Conservation (phyloP, 371 early-diverging fungal species). For the Cokeromyces recurvatus region DNA sequence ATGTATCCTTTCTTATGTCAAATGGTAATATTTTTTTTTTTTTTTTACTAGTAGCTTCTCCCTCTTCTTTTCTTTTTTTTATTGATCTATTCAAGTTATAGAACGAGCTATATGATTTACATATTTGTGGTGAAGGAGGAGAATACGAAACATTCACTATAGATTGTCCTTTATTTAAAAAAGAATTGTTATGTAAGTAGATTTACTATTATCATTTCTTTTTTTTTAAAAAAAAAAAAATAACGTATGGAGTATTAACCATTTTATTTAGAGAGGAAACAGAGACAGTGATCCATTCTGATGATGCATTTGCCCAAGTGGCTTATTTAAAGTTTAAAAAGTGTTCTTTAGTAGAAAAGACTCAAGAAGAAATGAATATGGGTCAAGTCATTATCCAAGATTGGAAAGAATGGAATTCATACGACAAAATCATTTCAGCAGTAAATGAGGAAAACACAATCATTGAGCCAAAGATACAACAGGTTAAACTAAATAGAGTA, state of each 20-base stretch:
- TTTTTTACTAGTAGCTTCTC: background rate
- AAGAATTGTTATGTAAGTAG: slow-evolving; percentile 60
- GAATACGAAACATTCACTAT: slow-evolving; percentile 98
- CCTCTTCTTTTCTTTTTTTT: background rate
- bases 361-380: slow-evolving; percentile 24
- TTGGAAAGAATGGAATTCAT: slow-evolving; percentile 18
- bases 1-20: slow-evolving; percentile 70
- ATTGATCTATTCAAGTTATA: too few relatives aligned
- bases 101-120: slow-evolving; percentile 78
- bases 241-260: too few relatives aligned
- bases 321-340: slow-evolving; percentile 69
- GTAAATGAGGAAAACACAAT: background rate
- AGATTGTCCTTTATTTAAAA: slow-evolving; percentile 96
- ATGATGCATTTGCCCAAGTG: slow-evolving; percentile 82
- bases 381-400: slow-evolving; percentile 1
- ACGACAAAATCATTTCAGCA: slow-evolving; percentile 7
- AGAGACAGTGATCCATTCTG: slow-evolving; percentile 71
- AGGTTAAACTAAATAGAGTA: background rate
- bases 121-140: slow-evolving; percentile 99
- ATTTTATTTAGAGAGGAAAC: slow-evolving; percentile 53
- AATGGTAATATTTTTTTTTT: slow-evolving; percentile 45
- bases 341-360: slow-evolving; percentile 57
- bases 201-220: too few relatives aligned
- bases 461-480: background rate
- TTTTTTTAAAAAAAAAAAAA: background rate